Base-by-base conservation (phyloP, 2,329 filamentous ascomycete species). In the Chrysoporthe deuterocubensis region DNA sequence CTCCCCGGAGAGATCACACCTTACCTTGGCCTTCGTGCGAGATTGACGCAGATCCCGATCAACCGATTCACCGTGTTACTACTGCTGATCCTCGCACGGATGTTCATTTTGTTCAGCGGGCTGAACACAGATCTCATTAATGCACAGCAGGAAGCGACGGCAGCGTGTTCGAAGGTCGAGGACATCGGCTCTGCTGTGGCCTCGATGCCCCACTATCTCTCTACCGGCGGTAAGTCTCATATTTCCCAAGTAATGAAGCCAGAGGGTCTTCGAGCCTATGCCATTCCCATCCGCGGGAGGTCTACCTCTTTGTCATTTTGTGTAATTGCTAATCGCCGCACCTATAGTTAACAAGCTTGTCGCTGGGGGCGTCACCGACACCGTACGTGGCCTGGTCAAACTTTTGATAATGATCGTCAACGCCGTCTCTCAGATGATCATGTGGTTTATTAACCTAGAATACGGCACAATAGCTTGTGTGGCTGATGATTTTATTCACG, bases 121-220 rank as follows among this genome's bases (percentile, higher is more conserved):
- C 86, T 97, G 71, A 85, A 94, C 76, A 84, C 88, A 73, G 89
- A 94, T 76, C 87, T 98, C 71, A 87, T 80, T 65, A 89, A 89
- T 67, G 95, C 96, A 60, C 91, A 93, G 78, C 79, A 82, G 66
- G 90, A 97, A 83, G 95, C 96, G 34, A 86, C 97, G 64, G 91
- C 92, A 64, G 94, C 95, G 71, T 99, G 96, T 79, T 93, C 90
- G 67, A 92, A 92, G 77, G 95, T 98, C 60, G 95, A 99, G 81
- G 93, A 93, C 72, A 88, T 97, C 73, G 96, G 95, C 71, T 97
- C 94, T 77, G 87, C 93, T 69, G 95, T 99, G 93, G 96, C 95
- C 50, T 98, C 96, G 48, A 97, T 98, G 94, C 96, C 96, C 67
- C 92, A 97, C 79, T 98, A 97, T 81, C 90, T 98, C 77, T 92